A percentile compares a stretch with the other conserved stretches of the same genome.
Evolutionary conservation across 2,329 filamentous ascomycete genomes (phyloP).

Genomic region (Beauveria australis): DNA sequence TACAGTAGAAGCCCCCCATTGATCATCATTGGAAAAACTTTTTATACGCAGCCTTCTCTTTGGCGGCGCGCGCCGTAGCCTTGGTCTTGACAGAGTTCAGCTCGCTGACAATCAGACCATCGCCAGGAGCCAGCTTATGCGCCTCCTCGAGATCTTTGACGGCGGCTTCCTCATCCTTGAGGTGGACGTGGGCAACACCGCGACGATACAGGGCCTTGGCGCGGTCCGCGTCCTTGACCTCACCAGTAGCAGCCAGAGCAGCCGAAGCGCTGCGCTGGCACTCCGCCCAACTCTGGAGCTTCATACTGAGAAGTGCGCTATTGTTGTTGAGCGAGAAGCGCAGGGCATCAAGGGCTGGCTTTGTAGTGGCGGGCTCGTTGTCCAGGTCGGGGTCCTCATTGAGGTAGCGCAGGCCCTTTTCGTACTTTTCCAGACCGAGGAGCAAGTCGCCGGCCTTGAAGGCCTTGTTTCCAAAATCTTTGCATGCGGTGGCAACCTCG

Average conservation of each 20-base stretch:
- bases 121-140: slow-evolving; percentile 63
- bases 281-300: slow-evolving; percentile 64
- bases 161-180: slow-evolving; percentile 80
- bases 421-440: slow-evolving; percentile 80
- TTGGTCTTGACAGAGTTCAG: slow-evolving; percentile 70
- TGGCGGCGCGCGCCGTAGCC: slow-evolving; percentile 63
- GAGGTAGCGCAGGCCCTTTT: slow-evolving; percentile 84
- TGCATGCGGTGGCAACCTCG: slow-evolving; percentile 75
- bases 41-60: slow-evolving; percentile 86
- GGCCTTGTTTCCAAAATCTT: slow-evolving; percentile 84
- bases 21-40: slow-evolving; percentile 70
- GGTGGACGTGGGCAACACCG: slow-evolving; percentile 62
- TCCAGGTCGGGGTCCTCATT: slow-evolving; percentile 75
- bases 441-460: slow-evolving; percentile 72
- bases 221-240: slow-evolving; percentile 65
- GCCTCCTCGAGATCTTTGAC: slow-evolving; percentile 69
- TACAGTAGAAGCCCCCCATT: slow-evolving; percentile 24
- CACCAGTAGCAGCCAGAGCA: slow-evolving; percentile 61
- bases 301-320: slow-evolving; percentile 75
- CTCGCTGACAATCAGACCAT: slow-evolving; percentile 68
- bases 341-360: slow-evolving; percentile 59
- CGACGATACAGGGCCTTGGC: slow-evolving; percentile 86
- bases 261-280: slow-evolving; percentile 61
- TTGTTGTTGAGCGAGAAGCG: slow-evolving; percentile 87
- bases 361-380: slow-evolving; percentile 60